Evolutionary conservation across 2,329 filamentous ascomycete species (phyloP), one percentile per base, ranked within the genome.

Genomic region (Cordyceps militaris): DNA sequence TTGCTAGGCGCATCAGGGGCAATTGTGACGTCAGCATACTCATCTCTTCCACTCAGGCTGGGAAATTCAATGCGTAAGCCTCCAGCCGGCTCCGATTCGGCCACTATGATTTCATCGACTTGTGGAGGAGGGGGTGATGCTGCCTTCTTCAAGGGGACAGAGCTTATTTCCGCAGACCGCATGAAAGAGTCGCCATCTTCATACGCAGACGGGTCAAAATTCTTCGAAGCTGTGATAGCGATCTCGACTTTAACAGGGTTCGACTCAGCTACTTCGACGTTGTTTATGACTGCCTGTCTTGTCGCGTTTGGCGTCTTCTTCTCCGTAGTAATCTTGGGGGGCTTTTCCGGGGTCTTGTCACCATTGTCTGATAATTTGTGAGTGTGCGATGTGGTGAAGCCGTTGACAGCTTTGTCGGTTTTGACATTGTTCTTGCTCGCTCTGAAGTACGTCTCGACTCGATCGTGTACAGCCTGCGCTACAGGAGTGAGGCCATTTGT

Each of bases 1-100:
- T 77, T 73, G 14, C 69, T 63, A 1, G 79, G 77, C 19, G 76
- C 73, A 59, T 81, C 76, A 1, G 75, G 71, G 1, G 73, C 69
- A 60, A 80, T 76, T 2, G 73, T 66, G 3, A 81, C 72, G 13
- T 79, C 73, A 2, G 76, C 61, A 60, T 80, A 84, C 49, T 84
- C 79, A n/a, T 77, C 74, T 1, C 70, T 68, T 16, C 30, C 32
- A 16, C 47, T 50, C 16, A 52, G 14, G 6, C 21, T 38, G 14
- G 55, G 55, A 11, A 84, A 66, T 61, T 83, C 79, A n/a, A 83
- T 76, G 21, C 72, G 72, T 50, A 83, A 76, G 1, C 57, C 59
- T 16, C 46, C 38, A 10, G 63, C 8, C 58, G 49, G 44, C 60
- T 65, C 44, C 64, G 32, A 14, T 11, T 14, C 16, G 21, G 24